These are phyloP conservation scores for Fusarium heterosporum DNA, from an alignment of 2,329 filamentous ascomycete genomes.

Conservation along the genomic window DNA sequence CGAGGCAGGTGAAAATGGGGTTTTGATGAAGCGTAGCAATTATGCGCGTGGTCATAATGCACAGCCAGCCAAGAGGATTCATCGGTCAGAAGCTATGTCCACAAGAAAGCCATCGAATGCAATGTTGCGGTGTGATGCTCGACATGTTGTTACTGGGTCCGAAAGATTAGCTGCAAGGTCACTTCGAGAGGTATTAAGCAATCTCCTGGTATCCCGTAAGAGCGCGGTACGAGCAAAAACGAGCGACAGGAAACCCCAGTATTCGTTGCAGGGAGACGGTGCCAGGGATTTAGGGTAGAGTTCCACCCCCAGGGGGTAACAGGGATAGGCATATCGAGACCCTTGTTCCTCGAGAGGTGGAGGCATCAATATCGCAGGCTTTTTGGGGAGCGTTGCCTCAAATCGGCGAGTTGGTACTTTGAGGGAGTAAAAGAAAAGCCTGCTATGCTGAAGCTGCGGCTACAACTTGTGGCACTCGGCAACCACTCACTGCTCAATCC, in stretches of 20 bases:
- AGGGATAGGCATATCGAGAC: background rate
- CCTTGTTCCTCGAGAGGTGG: slow-evolving; percentile 11
- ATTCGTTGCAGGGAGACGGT: slow-evolving; percentile 7
- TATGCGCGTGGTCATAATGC: slow-evolving; percentile 11
- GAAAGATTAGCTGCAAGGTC: slow-evolving; percentile 20
- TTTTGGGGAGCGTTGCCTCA: slow-evolving; percentile 13
- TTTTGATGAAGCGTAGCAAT: slow-evolving; percentile 20
- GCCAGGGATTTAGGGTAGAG: slow-evolving; percentile 8
- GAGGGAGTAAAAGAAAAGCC: background rate
- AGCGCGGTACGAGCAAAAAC: slow-evolving; percentile 13
- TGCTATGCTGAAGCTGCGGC: background rate
- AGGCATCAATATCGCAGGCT: slow-evolving; percentile 3
- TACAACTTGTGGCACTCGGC: background rate
- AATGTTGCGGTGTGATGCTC: background rate
- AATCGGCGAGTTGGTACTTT: slow-evolving; percentile 1
- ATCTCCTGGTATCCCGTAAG: background rate
- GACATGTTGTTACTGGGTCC: background rate
- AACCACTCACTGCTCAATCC: background rate
- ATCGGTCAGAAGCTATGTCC: slow-evolving; percentile 15
- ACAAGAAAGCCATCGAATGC: background rate
- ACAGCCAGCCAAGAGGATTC: slow-evolving; percentile 15
- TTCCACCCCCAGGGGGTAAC: slow-evolving; percentile 12
- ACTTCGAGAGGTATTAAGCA: slow-evolving; percentile 15
- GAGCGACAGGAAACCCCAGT: slow-evolving; percentile 13
- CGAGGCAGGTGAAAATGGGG: slow-evolving; percentile 14